These are phyloP conservation scores for Stachybotrys chartarum DNA, from an alignment of 2,329 filamentous ascomycete species.

Conservation along the genomic window DNA sequence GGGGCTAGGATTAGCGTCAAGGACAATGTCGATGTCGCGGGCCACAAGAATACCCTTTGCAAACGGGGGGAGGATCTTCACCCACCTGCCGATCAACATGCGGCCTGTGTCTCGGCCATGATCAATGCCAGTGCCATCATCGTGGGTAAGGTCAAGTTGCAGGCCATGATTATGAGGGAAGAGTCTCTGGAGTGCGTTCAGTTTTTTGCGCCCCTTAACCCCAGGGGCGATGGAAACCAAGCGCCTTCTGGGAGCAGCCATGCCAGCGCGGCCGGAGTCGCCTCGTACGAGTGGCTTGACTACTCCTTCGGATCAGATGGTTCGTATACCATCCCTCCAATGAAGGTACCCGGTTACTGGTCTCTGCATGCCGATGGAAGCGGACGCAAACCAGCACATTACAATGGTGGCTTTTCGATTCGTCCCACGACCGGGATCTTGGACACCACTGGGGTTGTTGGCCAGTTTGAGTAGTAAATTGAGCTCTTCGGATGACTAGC, in stretches of 20 bases:
- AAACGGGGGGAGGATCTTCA: constrained; percentile 3
- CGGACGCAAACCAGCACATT: background rate
- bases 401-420: background rate
- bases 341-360: background rate
- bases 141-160: constrained; percentile 5
- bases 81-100: constrained; percentile 1
- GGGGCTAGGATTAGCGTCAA: constrained; percentile 7
- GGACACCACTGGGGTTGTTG: background rate
- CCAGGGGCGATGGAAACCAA: constrained; percentile 8
- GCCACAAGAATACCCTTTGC: constrained; percentile 4
- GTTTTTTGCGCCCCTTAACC: constrained; percentile 7
- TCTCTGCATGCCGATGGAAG: background rate
- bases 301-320: constrained; percentile 4
- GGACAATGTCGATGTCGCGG: constrained; percentile 7
- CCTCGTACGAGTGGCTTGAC: constrained; percentile 7
- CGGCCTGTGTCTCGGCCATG: constrained; percentile 2
- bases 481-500: background rate
- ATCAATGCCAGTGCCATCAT: constrained; percentile 6
- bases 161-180: constrained; percentile 6
- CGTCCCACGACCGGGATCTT: background rate
- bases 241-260: constrained; percentile 7
- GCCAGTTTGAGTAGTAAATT: background rate
- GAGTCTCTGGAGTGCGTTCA: constrained; percentile 6
- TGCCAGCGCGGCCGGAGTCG: constrained; percentile 6
- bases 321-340: background rate